Evolutionary conservation across 345 rosid genomes (phyloP).

Genomic region (Reutealis trisperma): DNA sequence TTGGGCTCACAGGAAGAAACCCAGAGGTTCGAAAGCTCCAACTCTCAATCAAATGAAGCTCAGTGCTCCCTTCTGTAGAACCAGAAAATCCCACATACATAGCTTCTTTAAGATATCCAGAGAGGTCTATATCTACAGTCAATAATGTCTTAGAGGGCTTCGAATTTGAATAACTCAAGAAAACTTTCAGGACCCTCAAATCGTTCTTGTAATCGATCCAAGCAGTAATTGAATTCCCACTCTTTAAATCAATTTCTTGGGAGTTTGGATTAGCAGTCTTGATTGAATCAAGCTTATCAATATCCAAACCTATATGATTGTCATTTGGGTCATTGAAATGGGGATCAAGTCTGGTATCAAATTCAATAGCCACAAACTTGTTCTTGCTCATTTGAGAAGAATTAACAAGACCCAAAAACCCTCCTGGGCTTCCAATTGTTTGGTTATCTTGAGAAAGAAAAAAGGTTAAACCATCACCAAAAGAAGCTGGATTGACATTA

Average conservation of each 20-base stretch:
- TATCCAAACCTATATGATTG: constrained; percentile 78
- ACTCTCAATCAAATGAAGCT: constrained; percentile 66
- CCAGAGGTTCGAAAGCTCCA: constrained; percentile 83
- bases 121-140: constrained; percentile 59
- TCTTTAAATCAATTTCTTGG: constrained; percentile 65
- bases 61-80: constrained; percentile 95
- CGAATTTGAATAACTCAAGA: constrained; percentile 55
- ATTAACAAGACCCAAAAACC: constrained; percentile 78
- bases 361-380: constrained; percentile 79
- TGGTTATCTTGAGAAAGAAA: constrained; percentile 76
- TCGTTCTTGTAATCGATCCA: constrained; percentile 95
- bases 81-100: constrained; percentile 88
- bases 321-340: constrained; percentile 66
- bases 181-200: constrained; percentile 53
- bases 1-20: constrained; percentile 56
- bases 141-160: constrained; percentile 66
- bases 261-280: constrained; percentile 54
- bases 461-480: constrained; percentile 83
- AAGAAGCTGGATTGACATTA: constrained; percentile 60
- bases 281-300: constrained; percentile 68
- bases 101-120: constrained; percentile 50
- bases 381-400: constrained; percentile 71
- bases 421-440: constrained; percentile 77
- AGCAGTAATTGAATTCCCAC: constrained; percentile 64
- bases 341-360: constrained; percentile 70